Percentiles rank a stretch among this genome's conserved stretches.
Evolutionary conservation across 1,139 yeast genomes (phyloP).

Genomic region (Suzukiozyma palmioleophila): DNA sequence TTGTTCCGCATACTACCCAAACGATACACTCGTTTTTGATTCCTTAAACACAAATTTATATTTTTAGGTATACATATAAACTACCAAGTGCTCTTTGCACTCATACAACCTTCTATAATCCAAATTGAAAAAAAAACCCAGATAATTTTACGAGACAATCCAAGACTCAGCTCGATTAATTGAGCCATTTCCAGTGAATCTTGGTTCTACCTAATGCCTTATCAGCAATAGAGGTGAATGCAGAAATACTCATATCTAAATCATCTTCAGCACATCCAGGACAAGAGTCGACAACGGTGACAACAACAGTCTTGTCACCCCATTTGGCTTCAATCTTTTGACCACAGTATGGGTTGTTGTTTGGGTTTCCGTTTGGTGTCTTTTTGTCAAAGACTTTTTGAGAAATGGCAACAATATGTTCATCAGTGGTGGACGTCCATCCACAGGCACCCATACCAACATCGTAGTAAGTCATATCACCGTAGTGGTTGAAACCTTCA

Average conservation of each 20-base stretch:
- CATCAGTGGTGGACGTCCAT: conserved; percentile 38
- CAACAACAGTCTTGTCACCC: conserved; percentile 40
- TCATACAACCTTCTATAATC: not conserved
- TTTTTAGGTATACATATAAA: not conserved
- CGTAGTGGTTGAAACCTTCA: conserved; percentile 18
- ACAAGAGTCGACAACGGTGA: conserved; percentile 41
- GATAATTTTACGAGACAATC: no score
- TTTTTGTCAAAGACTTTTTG: conserved; percentile 29
- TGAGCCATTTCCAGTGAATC: conserved; percentile 36
- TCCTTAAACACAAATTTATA: no score
- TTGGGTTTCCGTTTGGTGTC: conserved; percentile 33
- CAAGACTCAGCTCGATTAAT: not conserved
- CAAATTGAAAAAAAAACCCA: not conserved
- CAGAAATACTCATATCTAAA: conserved; percentile 45
- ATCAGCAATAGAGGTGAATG: conserved; percentile 36
- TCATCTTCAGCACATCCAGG: conserved; percentile 34
- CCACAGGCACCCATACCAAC: conserved; percentile 67
- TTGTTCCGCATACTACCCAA: no score
- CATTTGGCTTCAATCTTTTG: conserved; percentile 35
- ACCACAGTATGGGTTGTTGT: conserved; percentile 42
- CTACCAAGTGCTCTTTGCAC: not conserved
- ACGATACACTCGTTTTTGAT: no score
- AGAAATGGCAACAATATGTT: conserved; percentile 45
- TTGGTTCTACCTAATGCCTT: conserved; percentile 38
- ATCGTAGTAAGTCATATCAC: conserved; percentile 58